These are phyloP conservation scores for Fraxinus dipetala DNA, from an alignment of 305 asterid species.

Conservation along the genomic window DNA sequence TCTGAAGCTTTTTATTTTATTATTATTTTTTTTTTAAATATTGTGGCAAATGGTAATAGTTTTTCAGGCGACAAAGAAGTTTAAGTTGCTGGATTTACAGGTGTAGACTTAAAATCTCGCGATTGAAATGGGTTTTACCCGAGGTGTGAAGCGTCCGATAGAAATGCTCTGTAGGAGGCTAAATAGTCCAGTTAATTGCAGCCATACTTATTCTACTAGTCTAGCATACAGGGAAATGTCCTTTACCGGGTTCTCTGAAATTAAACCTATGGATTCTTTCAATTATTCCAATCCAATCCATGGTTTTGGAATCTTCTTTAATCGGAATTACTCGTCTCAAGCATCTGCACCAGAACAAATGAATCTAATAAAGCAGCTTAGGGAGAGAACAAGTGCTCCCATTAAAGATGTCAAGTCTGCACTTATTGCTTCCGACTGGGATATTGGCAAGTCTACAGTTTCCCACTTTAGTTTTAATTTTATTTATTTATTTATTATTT, in stretches of 20 bases:
- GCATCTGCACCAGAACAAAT: slow-evolving; percentile 64
- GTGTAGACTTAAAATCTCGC: slow-evolving; percentile 9
- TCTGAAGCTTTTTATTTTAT: too few species aligned
- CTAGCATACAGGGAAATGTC: slow-evolving; percentile 29
- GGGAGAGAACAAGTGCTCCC: slow-evolving; percentile 98
- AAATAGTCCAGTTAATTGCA: slow-evolving; percentile 36
- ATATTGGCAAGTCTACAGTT: slow-evolving; percentile 53
- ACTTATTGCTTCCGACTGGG: slow-evolving; percentile 84
- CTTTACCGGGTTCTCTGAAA: slow-evolving; percentile 24
- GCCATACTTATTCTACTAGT: slow-evolving; percentile 44
- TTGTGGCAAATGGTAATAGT: not conserved
- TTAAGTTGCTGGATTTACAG: slow-evolving; percentile 26
- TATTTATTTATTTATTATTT: not conserved
- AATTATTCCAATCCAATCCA: slow-evolving; percentile 25
- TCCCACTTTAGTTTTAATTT: slow-evolving; percentile 9
- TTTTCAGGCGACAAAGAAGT: not conserved
- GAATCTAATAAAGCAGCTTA: slow-evolving; percentile 74
- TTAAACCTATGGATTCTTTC: slow-evolving; percentile 19
- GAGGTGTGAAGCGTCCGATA: slow-evolving; percentile 50
- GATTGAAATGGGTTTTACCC: slow-evolving; percentile 44
- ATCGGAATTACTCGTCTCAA: slow-evolving; percentile 53
- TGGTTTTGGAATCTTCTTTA: slow-evolving; percentile 30
- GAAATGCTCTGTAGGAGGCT: slow-evolving; percentile 48
- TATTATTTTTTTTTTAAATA: not conserved
- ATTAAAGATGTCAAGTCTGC: slow-evolving; percentile 94